Base-by-base conservation (phyloP, 1,139 yeast species). In the Meyerozyma athensensis region DNA sequence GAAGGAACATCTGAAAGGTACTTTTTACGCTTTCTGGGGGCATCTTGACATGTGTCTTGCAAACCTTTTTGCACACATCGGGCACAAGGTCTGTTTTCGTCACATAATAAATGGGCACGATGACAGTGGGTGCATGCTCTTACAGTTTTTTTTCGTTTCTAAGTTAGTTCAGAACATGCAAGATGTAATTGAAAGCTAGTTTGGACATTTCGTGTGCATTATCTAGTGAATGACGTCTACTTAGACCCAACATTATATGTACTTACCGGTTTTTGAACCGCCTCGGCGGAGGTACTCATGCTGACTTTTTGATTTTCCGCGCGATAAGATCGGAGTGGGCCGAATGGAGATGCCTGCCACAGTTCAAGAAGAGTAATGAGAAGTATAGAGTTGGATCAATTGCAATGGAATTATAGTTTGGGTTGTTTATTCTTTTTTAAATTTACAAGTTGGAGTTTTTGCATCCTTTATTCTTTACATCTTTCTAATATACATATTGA, bases 41-140 rank as follows among this genome's bases (percentile, higher is more conserved):
- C 96, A 63, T 90, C 97, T 35, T 79, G 78, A 61, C 98, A 90
- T 0, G 86, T 69, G n/a, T 64, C 72, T 3, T 72, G 77, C 20
- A 87, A 63, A 0, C 92, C 92, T 48, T 89, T 68, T 33, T 69
- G 72, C 6, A 82, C 58, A 59, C 98, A 92, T 37, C 96, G 61
- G 39, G 72, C 72, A 52, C 98, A 92, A 0, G 98, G 98, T 36
- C 98, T 54, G 16, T 62, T 54, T 18, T 79, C 72, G 48, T 86
- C 96, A 56, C 97, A 89, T 0, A 96, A 84, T 70, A 87, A 77
- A 58, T 89, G 97, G 2, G 94, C 83, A 49, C 79, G 74, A 44
- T 87, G 87, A 54, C 97, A 89, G 59, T 86, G 92, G 33, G 77
- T 76, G 52, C 97, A 89, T 10, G 97, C 96, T 41, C 94, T 67